phyloP scores from a whole-genome alignment of 805 yeast species.

The Teunomyces tritomae region DNA sequence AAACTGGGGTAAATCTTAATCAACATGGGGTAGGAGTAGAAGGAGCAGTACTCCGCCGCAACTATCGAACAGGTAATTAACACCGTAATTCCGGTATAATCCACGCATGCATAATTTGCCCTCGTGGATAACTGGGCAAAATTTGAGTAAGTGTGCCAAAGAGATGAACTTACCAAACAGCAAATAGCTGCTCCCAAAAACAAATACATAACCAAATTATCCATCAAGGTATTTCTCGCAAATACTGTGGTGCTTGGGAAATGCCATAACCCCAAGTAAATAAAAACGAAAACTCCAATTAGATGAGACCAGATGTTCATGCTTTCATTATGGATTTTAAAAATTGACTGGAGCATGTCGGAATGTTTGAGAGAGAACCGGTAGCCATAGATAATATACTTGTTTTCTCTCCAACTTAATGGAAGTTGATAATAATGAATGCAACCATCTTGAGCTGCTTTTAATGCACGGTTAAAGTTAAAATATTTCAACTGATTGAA shows the following conservation, averaged over 20 bases:
- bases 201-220: conserved; percentile 52
- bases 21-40: conserved; percentile 59
- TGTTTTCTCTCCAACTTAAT: conserved; percentile 89
- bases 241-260: conserved; percentile 62
- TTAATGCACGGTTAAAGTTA: conserved; percentile 47
- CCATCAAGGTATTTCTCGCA: conserved; percentile 37
- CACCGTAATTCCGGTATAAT: conserved; percentile 90
- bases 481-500: conserved; percentile 34
- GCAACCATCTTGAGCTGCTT: conserved; percentile 56
- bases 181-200: conserved; percentile 71
- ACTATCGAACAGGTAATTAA: conserved; percentile 86
- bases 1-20: conserved; percentile 50
- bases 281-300: conserved; percentile 59
- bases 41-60: conserved; percentile 78
- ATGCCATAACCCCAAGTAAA: conserved; percentile 55
- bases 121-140: conserved; percentile 63
- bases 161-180: conserved; percentile 73
- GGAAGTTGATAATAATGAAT: conserved; percentile 87
- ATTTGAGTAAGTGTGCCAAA: conserved; percentile 91
- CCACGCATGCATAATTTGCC: conserved; percentile 84
- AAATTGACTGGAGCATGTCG: conserved; percentile 59
- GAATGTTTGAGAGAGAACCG: conserved; percentile 68
- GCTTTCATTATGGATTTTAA: conserved; percentile 77
- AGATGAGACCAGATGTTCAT: conserved; percentile 93
- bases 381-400: conserved; percentile 80